A percentile compares a stretch with the other conserved stretches of the same genome.
Conservation (phyloP, 192 early-diverging fungal genomes). For the Dissophora globulifera region DNA sequence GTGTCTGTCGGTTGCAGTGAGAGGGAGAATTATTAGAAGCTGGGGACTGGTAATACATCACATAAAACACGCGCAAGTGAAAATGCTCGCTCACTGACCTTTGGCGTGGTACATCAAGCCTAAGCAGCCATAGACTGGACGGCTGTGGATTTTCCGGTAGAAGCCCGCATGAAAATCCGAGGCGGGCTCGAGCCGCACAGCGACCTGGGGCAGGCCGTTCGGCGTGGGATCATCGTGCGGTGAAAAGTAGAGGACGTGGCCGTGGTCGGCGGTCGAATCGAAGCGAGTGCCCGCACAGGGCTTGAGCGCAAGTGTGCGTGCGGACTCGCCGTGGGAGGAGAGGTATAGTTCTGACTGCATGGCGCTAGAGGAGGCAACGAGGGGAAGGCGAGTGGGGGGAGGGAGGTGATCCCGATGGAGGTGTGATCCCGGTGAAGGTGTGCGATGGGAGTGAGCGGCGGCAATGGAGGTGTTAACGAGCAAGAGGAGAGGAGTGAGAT, state of each 20-base stretch:
- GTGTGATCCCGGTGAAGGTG: too few relatives aligned
- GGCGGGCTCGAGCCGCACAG: constrained; percentile 44
- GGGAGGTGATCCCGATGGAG: too few relatives aligned
- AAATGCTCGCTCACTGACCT: constrained; percentile 39
- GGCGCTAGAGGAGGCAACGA: too few relatives aligned
- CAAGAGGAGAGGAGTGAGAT: neutral
- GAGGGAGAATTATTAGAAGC: neutral
- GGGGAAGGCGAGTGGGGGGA: too few relatives aligned
- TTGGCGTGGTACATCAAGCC: constrained; percentile 62
- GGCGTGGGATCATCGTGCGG: constrained; percentile 16
- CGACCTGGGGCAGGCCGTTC: constrained; percentile 34
- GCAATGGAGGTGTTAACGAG: too few relatives aligned
- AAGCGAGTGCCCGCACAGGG: constrained; percentile 21
- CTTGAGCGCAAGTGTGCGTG: constrained; percentile 33
- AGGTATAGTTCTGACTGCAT: constrained; percentile 52
- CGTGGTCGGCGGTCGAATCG: constrained; percentile 8
- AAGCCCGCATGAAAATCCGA: constrained; percentile 51
- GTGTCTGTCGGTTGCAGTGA: constrained; percentile 63
- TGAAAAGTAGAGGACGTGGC: constrained; percentile 28
- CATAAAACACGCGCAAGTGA: neutral
- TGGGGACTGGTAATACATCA: too few relatives aligned
- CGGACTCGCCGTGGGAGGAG: constrained; percentile 4
- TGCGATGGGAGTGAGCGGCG: too few relatives aligned
- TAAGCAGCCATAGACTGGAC: constrained; percentile 65
- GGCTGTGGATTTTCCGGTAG: constrained; percentile 56